phyloP scores from a whole-genome alignment of 169 alveolate genomes.

The Cryptosporidium baileyi region DNA sequence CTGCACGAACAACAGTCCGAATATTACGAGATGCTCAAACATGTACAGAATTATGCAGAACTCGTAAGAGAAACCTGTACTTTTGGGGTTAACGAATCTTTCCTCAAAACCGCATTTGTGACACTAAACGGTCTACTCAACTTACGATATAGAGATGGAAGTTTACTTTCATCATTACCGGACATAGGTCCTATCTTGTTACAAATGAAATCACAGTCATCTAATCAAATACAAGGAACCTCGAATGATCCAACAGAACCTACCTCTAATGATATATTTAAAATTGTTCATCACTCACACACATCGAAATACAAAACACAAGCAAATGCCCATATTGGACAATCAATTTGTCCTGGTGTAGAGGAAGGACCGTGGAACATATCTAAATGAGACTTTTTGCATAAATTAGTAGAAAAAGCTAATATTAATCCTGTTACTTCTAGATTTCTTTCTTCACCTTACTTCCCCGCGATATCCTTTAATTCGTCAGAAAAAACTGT shows the following conservation, averaged over 20 bases:
- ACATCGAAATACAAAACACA: slow-evolving; percentile 42
- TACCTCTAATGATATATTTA: background rate
- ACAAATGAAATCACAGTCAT: slow-evolving; percentile 49
- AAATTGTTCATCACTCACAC: background rate
- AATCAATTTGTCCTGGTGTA: slow-evolving; percentile 67
- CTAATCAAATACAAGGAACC: background rate
- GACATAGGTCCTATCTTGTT: slow-evolving; percentile 54
- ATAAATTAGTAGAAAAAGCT: slow-evolving; percentile 22
- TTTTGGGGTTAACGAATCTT: slow-evolving; percentile 87
- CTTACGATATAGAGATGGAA: slow-evolving; percentile 45
- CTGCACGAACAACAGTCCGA: slow-evolving; percentile 88
- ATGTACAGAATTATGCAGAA: slow-evolving; percentile 85
- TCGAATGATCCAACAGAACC: background rate
- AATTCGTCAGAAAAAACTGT: background rate
- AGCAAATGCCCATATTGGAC: background rate
- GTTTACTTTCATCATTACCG: slow-evolving; percentile 51
- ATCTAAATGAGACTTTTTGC: slow-evolving; percentile 6
- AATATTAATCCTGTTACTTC: slow-evolving; percentile 5
- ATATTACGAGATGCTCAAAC: slow-evolving; percentile 87
- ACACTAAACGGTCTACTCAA: slow-evolving; percentile 80
- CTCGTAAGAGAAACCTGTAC: slow-evolving; percentile 85
- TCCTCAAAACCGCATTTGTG: slow-evolving; percentile 83
- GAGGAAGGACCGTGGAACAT: slow-evolving; percentile 69
- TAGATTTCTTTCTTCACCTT: background rate
- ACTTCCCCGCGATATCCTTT: background rate